A percentile compares a stretch with the other conserved stretches of the same genome.
These are phyloP conservation scores for Mycena belliarum DNA, from an alignment of 768 basidiomycete species.

Conservation along the genomic window DNA sequence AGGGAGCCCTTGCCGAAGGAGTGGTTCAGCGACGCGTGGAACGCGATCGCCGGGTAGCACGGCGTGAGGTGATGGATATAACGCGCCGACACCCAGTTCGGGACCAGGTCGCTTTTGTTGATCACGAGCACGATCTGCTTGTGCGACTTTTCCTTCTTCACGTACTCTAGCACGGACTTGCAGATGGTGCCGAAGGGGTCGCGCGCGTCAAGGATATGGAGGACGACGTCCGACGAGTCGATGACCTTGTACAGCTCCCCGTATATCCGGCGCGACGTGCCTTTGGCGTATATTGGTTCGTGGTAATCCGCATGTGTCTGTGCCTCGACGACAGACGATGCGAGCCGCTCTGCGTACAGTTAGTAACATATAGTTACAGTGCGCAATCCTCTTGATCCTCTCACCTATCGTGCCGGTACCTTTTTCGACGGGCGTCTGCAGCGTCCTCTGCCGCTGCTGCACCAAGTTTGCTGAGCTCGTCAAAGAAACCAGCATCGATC, in stretches of 20 bases:
- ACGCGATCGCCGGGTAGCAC: constrained; percentile 93
- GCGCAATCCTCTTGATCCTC: not conserved
- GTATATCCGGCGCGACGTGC: constrained; percentile 93
- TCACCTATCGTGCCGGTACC: constrained; percentile 50
- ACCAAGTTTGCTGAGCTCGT: constrained; percentile 77
- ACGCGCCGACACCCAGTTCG: constrained; percentile 97
- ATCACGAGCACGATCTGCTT: constrained; percentile 96
- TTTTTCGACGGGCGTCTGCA: constrained; percentile 39
- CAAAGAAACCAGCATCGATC: constrained; percentile 87
- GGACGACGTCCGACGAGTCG: constrained; percentile 95
- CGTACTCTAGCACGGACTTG: constrained; percentile 88
- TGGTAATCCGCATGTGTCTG: constrained; percentile 76
- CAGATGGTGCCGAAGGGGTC: constrained; percentile 96
- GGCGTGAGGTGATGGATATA: constrained; percentile 96
- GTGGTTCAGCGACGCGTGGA: constrained; percentile 98
- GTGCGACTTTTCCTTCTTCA: constrained; percentile 95
- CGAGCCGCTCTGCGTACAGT: constrained; percentile 43
- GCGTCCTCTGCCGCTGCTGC: constrained; percentile 57
- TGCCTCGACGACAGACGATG: constrained; percentile 49
- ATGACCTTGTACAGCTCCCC: constrained; percentile 99
- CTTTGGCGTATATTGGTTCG: constrained; percentile 93
- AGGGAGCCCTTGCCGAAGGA: constrained; percentile 99
- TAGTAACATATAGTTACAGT: not conserved
- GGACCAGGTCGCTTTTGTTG: constrained; percentile 98
- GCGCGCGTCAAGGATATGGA: constrained; percentile 93